Evolutionary conservation across 768 basidiomycete species (phyloP).

Genomic region (Phlegmacium glaucopus): DNA sequence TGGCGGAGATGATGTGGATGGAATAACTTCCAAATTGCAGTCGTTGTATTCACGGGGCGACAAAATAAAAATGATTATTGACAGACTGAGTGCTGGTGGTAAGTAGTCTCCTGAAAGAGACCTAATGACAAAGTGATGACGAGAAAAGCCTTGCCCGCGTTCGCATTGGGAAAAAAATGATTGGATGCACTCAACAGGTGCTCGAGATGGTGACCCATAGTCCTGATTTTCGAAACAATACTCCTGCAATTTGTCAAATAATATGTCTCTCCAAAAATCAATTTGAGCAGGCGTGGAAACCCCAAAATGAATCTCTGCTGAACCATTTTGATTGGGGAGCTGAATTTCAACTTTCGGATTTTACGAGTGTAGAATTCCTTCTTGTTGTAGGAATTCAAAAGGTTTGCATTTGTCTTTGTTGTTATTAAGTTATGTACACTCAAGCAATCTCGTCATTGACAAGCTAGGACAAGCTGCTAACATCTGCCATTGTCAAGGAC

Average conservation of each 20-base stretch:
- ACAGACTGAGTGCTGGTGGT: conserved; percentile 63
- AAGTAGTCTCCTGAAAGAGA: no score
- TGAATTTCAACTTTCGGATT: no score
- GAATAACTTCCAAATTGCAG: conserved; percentile 45
- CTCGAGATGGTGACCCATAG: conserved; percentile 65
- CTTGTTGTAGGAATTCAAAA: conserved; percentile 47
- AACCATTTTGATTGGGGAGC: no score
- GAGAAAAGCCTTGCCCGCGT: conserved; percentile 76
- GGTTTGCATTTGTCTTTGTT: conserved; percentile 74
- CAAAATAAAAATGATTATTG: conserved; percentile 66
- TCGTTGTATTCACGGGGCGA: conserved; percentile 58
- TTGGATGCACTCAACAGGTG: conserved; percentile 71
- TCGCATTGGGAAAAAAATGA: conserved; percentile 67
- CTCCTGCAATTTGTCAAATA: conserved; percentile 74
- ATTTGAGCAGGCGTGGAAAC: conserved; percentile 92
- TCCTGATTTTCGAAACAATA: conserved; percentile 58
- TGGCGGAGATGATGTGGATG: conserved; percentile 54
- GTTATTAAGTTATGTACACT: conserved; percentile 56
- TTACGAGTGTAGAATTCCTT: no score
- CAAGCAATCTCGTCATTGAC: conserved; percentile 60
- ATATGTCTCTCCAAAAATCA: no score
- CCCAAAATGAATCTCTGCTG: conserved; percentile 51
- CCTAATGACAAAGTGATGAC: not conserved
- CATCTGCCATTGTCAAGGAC: conserved; percentile 62
- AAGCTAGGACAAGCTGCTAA: conserved; percentile 84